Conservation (phyloP, 2,329 filamentous ascomycete genomes). For the Microdochium bolleyi region DNA sequence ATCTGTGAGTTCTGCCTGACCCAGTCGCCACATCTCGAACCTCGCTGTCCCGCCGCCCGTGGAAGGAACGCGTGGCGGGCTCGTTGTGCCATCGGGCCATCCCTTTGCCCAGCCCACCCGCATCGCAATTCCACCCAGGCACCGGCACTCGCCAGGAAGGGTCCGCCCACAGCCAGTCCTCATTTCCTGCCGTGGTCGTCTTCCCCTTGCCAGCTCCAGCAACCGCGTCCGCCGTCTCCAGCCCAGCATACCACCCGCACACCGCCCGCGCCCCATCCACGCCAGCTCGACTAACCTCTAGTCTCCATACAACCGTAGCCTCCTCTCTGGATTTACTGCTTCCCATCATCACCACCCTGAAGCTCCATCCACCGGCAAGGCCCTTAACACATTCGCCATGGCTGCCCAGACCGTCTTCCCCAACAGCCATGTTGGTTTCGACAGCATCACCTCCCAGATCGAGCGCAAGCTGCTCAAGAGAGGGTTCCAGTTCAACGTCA, state of each 20-base stretch:
- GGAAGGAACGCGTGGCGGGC: background rate
- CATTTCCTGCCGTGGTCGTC: background rate
- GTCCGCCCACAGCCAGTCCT: background rate
- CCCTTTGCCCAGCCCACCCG: background rate
- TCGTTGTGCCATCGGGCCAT: background rate
- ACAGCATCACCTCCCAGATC: slow-evolving; percentile 99
- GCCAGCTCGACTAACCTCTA: slow-evolving; percentile 1
- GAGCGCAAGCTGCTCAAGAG: slow-evolving; percentile 99
- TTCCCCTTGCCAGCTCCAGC: background rate
- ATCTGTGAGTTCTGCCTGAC: background rate
- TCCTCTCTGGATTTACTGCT: background rate
- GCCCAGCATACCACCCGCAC: background rate
- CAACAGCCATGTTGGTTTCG: slow-evolving; percentile 98
- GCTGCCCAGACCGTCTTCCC: slow-evolving; percentile 71
- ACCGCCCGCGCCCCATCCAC: background rate
- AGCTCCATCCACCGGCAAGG: slow-evolving; percentile 16
- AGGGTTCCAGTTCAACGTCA: slow-evolving; percentile 99
- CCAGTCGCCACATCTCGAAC: background rate
- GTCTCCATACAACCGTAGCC: background rate
- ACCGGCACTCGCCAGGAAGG: background rate
- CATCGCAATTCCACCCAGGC: background rate
- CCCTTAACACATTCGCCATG: slow-evolving; percentile 41
- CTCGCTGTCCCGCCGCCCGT: background rate
- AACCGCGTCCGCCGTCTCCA: background rate
- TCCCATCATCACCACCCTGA: slow-evolving; percentile 16